Conservation (phyloP, 306 rosid genomes). For the Aeschynomene evenia region DNA sequence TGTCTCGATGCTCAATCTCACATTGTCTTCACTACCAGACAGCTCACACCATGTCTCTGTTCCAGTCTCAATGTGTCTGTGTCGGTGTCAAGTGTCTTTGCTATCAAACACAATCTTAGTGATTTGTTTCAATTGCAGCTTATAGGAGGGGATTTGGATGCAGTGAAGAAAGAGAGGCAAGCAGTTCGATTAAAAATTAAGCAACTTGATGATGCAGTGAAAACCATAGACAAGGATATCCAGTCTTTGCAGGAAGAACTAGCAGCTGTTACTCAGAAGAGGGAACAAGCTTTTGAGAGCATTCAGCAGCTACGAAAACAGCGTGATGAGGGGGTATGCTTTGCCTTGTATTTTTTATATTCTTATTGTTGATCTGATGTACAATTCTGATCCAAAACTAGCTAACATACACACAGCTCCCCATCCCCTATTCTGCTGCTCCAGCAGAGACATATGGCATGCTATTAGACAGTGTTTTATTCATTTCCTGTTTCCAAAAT, state of each 20-base stretch:
- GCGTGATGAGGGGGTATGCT: conserved; percentile 74
- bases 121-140: conserved; percentile 50
- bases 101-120: too few species aligned
- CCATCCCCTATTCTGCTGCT: neutral
- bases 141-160: conserved; percentile 71
- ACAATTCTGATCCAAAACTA: neutral
- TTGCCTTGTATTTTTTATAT: neutral
- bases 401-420: neutral
- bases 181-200: conserved; percentile 68
- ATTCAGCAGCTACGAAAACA: conserved; percentile 61
- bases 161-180: conserved; percentile 76
- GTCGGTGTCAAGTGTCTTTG: too few species aligned
- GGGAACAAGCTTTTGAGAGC: conserved; percentile 63
- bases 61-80: too few species aligned
- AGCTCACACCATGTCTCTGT: too few species aligned
- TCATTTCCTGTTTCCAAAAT: neutral
- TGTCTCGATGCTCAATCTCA: too few species aligned
- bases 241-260: conserved; percentile 61
- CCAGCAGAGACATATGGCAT: neutral
- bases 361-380: neutral
- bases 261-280: conserved; percentile 53
- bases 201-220: conserved; percentile 68
- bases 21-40: too few species aligned
- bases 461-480: neutral
- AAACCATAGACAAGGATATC: conserved; percentile 59